Conservation (phyloP, 2,329 filamentous ascomycete species). For the Sphaerostilbella broomeana region DNA sequence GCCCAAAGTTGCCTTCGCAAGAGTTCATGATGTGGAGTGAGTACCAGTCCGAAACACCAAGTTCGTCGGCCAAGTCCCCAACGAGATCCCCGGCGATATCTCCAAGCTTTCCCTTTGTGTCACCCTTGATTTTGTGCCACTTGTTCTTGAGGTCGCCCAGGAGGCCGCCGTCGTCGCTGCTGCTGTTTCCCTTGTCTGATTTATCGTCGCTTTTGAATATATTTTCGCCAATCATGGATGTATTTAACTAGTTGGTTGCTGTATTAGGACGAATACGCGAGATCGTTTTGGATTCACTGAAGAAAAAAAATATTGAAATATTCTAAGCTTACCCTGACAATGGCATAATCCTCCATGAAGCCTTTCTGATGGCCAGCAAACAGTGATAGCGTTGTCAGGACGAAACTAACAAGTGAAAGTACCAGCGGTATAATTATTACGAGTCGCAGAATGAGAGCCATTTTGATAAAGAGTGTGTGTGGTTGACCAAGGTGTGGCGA, state of each 20-base stretch:
- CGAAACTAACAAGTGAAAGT: conserved; percentile 32
- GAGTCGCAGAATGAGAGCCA: conserved; percentile 20
- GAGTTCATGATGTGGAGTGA: conserved; percentile 43
- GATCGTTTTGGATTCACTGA: no score
- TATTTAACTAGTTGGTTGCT: conserved; percentile 27
- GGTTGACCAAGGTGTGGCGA: no score
- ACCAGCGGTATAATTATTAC: conserved; percentile 31
- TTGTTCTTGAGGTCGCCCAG: conserved; percentile 26
- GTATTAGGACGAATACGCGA: no score
- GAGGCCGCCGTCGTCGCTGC: conserved; percentile 20
- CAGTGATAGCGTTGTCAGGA: conserved; percentile 34
- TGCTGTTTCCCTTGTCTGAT: conserved; percentile 19
- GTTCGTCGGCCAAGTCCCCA: conserved; percentile 34
- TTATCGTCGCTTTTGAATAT: conserved; percentile 21
- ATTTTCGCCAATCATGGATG: conserved; percentile 32
- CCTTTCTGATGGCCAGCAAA: conserved; percentile 35
- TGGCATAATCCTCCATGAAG: conserved; percentile 38
- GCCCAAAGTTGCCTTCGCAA: conserved; percentile 41
- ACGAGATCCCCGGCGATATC: conserved; percentile 34
- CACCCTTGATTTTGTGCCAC: conserved; percentile 26
- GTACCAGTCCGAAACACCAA: conserved; percentile 46
- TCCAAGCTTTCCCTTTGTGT: conserved; percentile 33
- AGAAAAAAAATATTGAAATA: no score
- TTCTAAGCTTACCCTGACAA: conserved; percentile 30
- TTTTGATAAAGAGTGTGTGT: conserved; percentile 9